Base-by-base conservation (phyloP, 345 rosid genomes). In the Aquilaria malaccensis region DNA sequence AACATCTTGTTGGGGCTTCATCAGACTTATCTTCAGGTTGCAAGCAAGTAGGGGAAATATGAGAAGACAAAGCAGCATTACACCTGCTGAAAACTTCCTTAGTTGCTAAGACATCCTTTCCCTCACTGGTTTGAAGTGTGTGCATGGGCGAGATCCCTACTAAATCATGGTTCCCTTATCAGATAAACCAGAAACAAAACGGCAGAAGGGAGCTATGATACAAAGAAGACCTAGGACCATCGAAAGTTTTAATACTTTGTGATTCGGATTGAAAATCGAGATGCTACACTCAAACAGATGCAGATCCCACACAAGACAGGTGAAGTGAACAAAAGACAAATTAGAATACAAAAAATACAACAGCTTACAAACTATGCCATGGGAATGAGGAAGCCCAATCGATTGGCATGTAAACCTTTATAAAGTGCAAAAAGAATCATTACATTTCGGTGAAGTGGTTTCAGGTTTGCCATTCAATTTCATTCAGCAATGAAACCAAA, bases 101-200 rank as follows among this genome's bases (percentile, higher is more conserved):
- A 53, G 48, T 56, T 56, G 59, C 45, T 10, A 59, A 30, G 46
- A 33, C 59, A 51, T 55, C 59, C 29, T 67, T 59, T 65, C 56
- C 59, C 50, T 62, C 66, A 47, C 49, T 65, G n/a, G 65, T 45
- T 33, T 2, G 15, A 46, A 57, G 61, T 33, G 33, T 55, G 46
- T 55, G 41, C 41, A 63, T 71, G 31, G 51, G 7, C 13, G 64
- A 62, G 14, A 30, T 37, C 31, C 64, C 74, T 73, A 72, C 59
- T 56, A 31, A 22, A 55, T 33, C 60, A 37, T 14, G 14, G 48
- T 51, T 63, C 50, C 45, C 41, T 48, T 31, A 46, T 57, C 51
- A 69, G 46, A 62, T 32, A 53, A 56, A 22, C 2, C 6, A 55
- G 33, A 52, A 46, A 31, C 7, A 63, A 2, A 49, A 14, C 33